phyloP scores from a whole-genome alignment of 805 yeast genomes.

The Sugiyamaella smithiae region DNA sequence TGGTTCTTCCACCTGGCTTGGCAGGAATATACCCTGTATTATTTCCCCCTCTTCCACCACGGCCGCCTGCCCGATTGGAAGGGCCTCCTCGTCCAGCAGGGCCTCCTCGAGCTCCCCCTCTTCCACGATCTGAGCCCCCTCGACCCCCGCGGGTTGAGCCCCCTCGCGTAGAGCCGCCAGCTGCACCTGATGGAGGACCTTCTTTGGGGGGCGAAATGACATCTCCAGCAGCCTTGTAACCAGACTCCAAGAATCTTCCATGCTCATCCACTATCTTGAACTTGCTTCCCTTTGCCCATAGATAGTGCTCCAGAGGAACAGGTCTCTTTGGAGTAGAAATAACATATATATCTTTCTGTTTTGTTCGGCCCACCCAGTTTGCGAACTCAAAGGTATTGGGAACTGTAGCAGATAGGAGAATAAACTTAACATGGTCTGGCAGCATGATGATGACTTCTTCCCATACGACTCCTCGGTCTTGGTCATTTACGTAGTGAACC shows the following conservation, averaged over 20 bases:
- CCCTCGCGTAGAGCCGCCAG: conserved; percentile 38
- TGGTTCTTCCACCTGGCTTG: conserved; percentile 13
- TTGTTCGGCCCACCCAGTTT: conserved; percentile 97
- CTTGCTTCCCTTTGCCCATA: conserved; percentile 77
- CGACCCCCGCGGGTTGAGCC: conserved; percentile 34
- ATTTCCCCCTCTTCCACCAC: conserved; percentile 29
- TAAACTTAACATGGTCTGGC: conserved; percentile 93
- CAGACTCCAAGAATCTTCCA: conserved; percentile 63
- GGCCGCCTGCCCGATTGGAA: conserved; percentile 42
- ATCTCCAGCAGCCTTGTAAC: conserved; percentile 42
- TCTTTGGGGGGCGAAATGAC: conserved; percentile 20
- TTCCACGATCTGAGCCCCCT: conserved; percentile 28
- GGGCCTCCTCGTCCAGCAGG: conserved; percentile 33
- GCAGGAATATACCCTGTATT: conserved; percentile 2
- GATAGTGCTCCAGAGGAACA: conserved; percentile 82
- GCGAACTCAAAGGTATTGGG: conserved; percentile 99
- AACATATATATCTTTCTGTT: conserved; percentile 92
- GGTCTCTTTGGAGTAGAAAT: conserved; percentile 97
- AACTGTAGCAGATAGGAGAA: conserved; percentile 91
- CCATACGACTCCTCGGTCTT: conserved; percentile 98
- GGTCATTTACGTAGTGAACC: conserved; percentile 96
- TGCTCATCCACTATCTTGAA: conserved; percentile 72
- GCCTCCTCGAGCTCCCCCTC: conserved; percentile 36
- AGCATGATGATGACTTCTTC: conserved; percentile 97
- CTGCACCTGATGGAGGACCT: conserved; percentile 46